Conservation (phyloP, 2,329 filamentous ascomycete species). For the Colletotrichum plurivorum region DNA sequence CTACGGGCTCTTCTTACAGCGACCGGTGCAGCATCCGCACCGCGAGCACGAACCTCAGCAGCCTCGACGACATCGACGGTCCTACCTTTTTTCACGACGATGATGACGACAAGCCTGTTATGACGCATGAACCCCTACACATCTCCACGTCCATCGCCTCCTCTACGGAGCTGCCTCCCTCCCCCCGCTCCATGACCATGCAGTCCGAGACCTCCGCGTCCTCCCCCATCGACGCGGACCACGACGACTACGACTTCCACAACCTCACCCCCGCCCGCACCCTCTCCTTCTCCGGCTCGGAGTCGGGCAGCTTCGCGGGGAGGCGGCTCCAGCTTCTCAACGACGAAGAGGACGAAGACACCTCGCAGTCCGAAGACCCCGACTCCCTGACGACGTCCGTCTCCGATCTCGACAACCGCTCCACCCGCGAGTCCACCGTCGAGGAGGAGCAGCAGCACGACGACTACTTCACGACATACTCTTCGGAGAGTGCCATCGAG, state of each 20-base stretch:
- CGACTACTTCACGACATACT: slow-evolving; percentile 21
- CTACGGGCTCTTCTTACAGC: slow-evolving; percentile 54
- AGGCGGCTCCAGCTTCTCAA: slow-evolving; percentile 41
- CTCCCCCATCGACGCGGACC: slow-evolving; percentile 52
- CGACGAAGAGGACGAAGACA: slow-evolving; percentile 52
- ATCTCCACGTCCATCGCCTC: slow-evolving; percentile 47
- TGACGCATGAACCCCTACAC: slow-evolving; percentile 62
- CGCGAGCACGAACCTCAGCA: slow-evolving; percentile 56
- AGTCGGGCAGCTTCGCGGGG: slow-evolving; percentile 56
- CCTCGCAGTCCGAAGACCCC: slow-evolving; percentile 61
- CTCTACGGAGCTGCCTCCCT: slow-evolving; percentile 56
- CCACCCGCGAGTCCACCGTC: slow-evolving; percentile 47
- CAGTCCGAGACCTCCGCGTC: slow-evolving; percentile 60
- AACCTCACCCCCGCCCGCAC: slow-evolving; percentile 60
- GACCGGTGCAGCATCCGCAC: slow-evolving; percentile 55
- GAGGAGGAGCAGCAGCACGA: slow-evolving; percentile 48
- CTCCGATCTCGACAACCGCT: slow-evolving; percentile 60
- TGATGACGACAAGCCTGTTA: slow-evolving; percentile 51
- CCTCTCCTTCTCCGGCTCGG: slow-evolving; percentile 67
- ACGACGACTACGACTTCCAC: slow-evolving; percentile 50
- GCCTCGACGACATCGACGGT: slow-evolving; percentile 51
- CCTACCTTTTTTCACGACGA: slow-evolving; percentile 59
- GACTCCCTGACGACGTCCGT: slow-evolving; percentile 61
- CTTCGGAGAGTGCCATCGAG: slow-evolving; percentile 48
- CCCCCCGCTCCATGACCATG: slow-evolving; percentile 66